Evolutionary conservation across 768 basidiomycete species (phyloP), one percentile per base, ranked within the genome.

Genomic region (Trametes gibbosa): DNA sequence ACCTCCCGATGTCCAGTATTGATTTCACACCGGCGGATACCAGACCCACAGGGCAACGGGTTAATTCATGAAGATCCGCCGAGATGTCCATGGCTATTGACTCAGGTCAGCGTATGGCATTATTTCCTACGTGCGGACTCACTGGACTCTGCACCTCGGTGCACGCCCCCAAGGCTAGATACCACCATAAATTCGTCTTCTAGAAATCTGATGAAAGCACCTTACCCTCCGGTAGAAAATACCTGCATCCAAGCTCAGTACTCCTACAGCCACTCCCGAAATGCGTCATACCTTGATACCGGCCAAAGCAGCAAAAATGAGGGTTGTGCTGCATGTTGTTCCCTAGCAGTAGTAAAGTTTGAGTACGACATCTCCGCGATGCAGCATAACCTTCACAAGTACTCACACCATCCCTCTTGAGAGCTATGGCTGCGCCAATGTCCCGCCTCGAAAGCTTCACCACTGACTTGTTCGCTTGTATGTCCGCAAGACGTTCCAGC

Each of bases 21-120:
- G 90, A 92, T 71, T 98, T 99, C 19, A 92, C 86, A 12, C 97
- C 97, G 10, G 95, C 89, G 17, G 95, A 96, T 10, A 98, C 85
- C 35, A 99, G 80, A 3, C 89, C 94, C 45, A 98, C 91, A 21
- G 95, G 90, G 65, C 92, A 96, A 19, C 92, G 81, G 21, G 90
- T 79, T 34, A 99, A 82, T 70, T 98, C 94, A 9, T 87, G 86
- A 16, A 99, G 78, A 70, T 99, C 96, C 16, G 96, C 94, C 16
- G 96, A 98, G 27, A 99, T 77, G 68, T 99, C 96, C 84, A 98
- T 85, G 17, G 92, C 93, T 97, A n/a, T n/a, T 13, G 65, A 32
- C n/a, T 12, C 27, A 51, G 14, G 17, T 21, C 40, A 23, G 50
- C 19, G 27, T 37, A 49, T 14, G 61, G n/a, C n/a, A 32, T 16